Percentiles rank a stretch among this genome's conserved stretches.
Conservation (phyloP, 768 basidiomycete genomes). For the Mycena filopes region DNA sequence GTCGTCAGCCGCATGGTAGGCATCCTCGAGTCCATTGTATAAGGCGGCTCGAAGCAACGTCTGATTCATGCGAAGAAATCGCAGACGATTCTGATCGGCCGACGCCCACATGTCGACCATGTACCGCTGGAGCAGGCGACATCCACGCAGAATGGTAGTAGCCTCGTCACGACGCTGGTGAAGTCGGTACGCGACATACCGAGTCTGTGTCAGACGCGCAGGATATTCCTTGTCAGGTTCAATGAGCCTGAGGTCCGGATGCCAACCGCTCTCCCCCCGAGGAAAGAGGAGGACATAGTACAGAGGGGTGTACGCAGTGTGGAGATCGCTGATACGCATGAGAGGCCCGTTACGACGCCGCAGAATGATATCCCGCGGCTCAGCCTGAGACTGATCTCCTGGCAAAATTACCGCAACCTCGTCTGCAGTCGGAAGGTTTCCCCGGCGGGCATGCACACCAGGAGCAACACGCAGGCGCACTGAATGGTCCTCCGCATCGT, state of each 20-base stretch:
- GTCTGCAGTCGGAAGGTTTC: background rate
- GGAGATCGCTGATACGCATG: background rate
- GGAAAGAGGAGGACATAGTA: constrained; percentile 5
- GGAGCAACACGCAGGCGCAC: background rate
- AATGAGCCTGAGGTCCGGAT: background rate
- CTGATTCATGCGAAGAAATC: constrained; percentile 42
- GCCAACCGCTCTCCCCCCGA: background rate
- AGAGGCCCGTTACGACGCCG: background rate
- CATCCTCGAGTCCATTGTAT: constrained; percentile 40
- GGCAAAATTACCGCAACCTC: constrained; percentile 4
- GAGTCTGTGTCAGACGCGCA: background rate
- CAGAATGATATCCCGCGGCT: background rate
- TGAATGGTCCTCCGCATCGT: background rate
- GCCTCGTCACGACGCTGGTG: background rate
- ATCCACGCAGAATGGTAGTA: background rate
- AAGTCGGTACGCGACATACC: background rate
- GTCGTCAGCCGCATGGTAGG: constrained; percentile 26
- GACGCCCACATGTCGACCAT: background rate
- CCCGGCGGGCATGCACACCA: background rate
- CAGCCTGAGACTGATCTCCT: background rate
- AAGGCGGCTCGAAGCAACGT: constrained; percentile 41
- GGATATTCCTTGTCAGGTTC: background rate
- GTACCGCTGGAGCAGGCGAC: background rate
- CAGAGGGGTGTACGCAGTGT: background rate
- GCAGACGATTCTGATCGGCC: constrained; percentile 45